Conservation (phyloP, 345 rosid species). For the Pistacia vera region DNA sequence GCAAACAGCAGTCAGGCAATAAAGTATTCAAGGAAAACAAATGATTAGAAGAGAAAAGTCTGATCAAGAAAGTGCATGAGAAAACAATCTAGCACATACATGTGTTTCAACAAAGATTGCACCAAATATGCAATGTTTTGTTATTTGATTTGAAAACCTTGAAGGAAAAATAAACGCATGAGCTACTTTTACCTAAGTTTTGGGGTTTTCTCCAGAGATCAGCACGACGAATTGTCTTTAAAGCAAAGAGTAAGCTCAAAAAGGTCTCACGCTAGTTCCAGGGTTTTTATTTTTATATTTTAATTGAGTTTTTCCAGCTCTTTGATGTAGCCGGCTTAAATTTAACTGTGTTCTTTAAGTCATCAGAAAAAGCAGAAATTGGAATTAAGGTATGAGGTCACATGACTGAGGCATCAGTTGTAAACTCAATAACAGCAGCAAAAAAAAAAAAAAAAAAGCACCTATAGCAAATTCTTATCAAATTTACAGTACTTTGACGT, state of each 20-base stretch:
- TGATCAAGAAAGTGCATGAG: not conserved
- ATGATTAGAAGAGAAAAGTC: not conserved
- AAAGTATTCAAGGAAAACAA: not conserved
- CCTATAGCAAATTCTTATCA: not conserved
- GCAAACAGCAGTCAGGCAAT: not conserved
- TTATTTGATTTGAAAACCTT: not conserved
- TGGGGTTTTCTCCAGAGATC: not conserved
- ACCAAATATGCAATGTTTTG: not conserved
- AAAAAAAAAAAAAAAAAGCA: not conserved
- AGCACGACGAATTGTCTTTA: not conserved
- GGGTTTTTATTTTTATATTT: not conserved
- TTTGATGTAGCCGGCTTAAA: not conserved
- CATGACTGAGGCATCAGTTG: not conserved
- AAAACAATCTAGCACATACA: not conserved
- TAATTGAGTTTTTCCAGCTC: not conserved
- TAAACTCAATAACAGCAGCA: not conserved
- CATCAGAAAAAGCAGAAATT: not conserved
- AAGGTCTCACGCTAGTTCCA: not conserved
- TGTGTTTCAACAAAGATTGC: not conserved
- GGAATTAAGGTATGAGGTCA: not conserved
- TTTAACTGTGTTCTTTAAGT: not conserved
- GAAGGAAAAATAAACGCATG: not conserved
- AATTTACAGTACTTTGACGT: constrained; percentile 3
- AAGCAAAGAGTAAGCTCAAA: constrained; percentile 1
- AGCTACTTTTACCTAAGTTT: not conserved